phyloP scores from a whole-genome alignment of 2,329 filamentous ascomycete species.

The Diplodia sapinea region DNA sequence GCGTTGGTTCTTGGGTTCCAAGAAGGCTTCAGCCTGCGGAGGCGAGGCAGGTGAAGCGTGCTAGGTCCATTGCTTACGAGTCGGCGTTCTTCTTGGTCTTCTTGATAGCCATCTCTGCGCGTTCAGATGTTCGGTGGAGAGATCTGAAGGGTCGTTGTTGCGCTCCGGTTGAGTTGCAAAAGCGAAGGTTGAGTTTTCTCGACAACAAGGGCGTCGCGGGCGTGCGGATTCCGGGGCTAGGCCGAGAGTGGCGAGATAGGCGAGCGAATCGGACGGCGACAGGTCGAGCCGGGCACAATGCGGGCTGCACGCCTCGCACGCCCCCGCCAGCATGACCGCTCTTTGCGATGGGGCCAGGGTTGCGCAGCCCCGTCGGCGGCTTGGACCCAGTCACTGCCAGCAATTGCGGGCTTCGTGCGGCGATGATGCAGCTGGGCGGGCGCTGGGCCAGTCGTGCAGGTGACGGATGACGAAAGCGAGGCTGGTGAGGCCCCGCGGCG shows the following conservation, averaged over 20 bases:
- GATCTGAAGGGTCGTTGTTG: conserved; percentile 42
- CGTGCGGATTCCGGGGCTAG: conserved; percentile 13
- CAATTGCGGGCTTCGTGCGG: conserved; percentile 9
- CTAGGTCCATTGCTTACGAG: conserved; percentile 56
- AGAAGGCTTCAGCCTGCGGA: no score
- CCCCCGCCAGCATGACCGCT: conserved; percentile 27
- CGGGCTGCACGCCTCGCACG: conserved; percentile 27
- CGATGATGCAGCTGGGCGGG: conserved; percentile 6
- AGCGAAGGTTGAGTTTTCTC: conserved; percentile 29
- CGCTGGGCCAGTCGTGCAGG: conserved; percentile 6
- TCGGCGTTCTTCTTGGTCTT: conserved; percentile 84
- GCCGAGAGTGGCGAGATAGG: neutral
- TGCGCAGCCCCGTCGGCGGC: conserved; percentile 2
- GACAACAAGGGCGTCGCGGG: conserved; percentile 10
- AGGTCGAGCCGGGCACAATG: conserved; percentile 3
- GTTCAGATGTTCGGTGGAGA: conserved; percentile 40
- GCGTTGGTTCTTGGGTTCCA: neutral
- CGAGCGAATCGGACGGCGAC: conserved; percentile 26
- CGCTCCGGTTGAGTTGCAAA: conserved; percentile 41
- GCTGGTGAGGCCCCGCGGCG: neutral
- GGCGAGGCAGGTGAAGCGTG: neutral
- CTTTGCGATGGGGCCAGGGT: conserved; percentile 13
- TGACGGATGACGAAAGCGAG: conserved; percentile 20
- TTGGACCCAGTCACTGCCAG: conserved; percentile 15
- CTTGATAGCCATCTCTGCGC: conserved; percentile 71